Percentiles rank a stretch among this genome's conserved stretches.
Conservation (phyloP, 495 filamentous ascomycete species). For the Pyrenula massariospora region DNA sequence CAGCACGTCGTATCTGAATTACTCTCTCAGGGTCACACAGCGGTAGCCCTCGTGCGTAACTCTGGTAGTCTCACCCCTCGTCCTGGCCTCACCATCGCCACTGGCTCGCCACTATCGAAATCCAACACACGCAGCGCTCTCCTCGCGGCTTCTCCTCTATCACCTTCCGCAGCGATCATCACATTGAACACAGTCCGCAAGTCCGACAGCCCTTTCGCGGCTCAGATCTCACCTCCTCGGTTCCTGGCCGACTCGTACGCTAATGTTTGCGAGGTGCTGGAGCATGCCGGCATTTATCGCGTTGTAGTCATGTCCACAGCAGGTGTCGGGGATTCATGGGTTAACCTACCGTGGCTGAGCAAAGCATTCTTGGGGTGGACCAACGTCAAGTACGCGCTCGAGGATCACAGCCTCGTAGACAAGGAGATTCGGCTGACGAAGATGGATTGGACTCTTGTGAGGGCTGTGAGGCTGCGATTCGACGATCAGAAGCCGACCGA, state of each 20-base stretch:
- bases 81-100: too few species aligned
- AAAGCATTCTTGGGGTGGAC: constrained; percentile 29
- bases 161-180: too few species aligned
- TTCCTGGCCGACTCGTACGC: constrained; percentile 33
- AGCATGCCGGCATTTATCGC: constrained; percentile 23
- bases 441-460: constrained; percentile 29
- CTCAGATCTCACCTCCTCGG: too few species aligned
- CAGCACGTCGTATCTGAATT: too few species aligned
- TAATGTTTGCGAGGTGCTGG: constrained; percentile 26
- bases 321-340: constrained; percentile 34
- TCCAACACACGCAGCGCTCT: too few species aligned
- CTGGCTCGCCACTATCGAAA: too few species aligned
- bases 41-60: too few species aligned
- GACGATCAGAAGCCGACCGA: constrained; percentile 17
- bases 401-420: constrained; percentile 29
- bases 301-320: constrained; percentile 33
- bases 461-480: constrained; percentile 23
- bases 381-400: constrained; percentile 32
- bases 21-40: too few species aligned
- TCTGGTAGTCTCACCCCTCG: too few species aligned
- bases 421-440: constrained; percentile 24
- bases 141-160: too few species aligned
- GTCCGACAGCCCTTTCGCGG: too few species aligned
- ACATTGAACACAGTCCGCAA: too few species aligned
- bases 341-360: constrained; percentile 25